Base-by-base conservation (phyloP, 164 flowering plant genomes). In the Sedum album region DNA sequence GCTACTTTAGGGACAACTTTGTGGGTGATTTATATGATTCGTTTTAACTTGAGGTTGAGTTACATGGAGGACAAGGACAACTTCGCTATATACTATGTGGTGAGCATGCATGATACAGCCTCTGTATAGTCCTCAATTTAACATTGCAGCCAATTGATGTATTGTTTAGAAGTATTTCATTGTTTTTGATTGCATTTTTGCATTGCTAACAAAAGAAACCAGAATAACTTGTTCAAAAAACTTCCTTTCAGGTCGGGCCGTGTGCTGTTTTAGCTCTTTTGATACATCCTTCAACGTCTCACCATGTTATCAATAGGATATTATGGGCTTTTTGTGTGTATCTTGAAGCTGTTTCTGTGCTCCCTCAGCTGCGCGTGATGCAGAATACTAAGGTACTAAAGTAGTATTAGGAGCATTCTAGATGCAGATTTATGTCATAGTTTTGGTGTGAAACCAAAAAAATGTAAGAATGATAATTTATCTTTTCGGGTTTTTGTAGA, bases 301-400 rank as follows among this genome's bases (percentile, higher is more conserved):
- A n/a, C n/a, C n/a, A n/a, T n/a, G n/a, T n/a, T n/a, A n/a, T n/a
- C n/a, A n/a, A n/a, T n/a, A n/a, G n/a, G n/a, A n/a, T n/a, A n/a
- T n/a, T n/a, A n/a, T n/a, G n/a, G n/a, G n/a, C n/a, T n/a, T n/a
- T n/a, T n/a, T n/a, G 96, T 85, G 98, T 93, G 1, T 93, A 93
- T 76, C 76, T 93, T 70, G 98, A 93, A 76, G 96, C 98, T 60
- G 98, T 88, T 67, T 93, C 98, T 60, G 98, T 91, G 17, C 78
- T 93, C 44, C 98, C 98, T 23, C 97, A 93, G 79, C 71, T 93
- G 75, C 88, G 93, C 26, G 95, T 89, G 67, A 93, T 93, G 98
- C 98, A 93, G 78, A 93, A 93, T 67, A 88, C 96, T 25, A 89
- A 93, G 93, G 98, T 91, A 67, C 1, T 20, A 15, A 69, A 35